Evolutionary conservation across 1,284 basidiomycete species (phyloP), one percentile per base, ranked within the genome.

Genomic region (Rhizoctonia solani): DNA sequence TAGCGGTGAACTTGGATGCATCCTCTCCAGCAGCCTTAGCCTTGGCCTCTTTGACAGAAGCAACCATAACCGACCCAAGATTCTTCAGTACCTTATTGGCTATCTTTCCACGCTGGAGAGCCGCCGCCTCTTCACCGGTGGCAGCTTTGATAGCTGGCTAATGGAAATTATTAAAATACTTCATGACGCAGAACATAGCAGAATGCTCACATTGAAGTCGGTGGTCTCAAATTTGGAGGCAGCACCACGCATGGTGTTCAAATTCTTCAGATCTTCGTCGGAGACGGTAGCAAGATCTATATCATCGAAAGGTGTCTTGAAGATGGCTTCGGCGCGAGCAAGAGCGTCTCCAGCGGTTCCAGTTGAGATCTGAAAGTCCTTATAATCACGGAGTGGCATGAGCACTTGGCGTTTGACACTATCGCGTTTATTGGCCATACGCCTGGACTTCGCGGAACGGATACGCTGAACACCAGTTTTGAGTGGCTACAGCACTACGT

Each of bases 321-420:
- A 68, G 23, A 68, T 46, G 13, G 68, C 68, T 27, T 68, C 46
- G 3, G 68, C 68, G 11, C 59, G 56, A 11, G 50, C 59, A 9
- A 54, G 50, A 16, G 68, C 68, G 23, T 65, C 54, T 2, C 68
- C 68, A 1, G 68, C 68, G 4, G 46, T 41, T 3, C 68, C 68
- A 25, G 27, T 47, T n/a, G 68, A 68, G 30, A 68, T 68, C 42
- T 68, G 68, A 42, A 68, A 65, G 34, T 49, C 59, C 16, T 25
- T 21, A 32, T 68, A 68, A 23, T 63, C 59, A 5, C 34, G 47
- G 19, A 63, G 59, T 27, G 59, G 59, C n/a, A 52, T 41, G 23
- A 34, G 3, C 23, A 19, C 14, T 27, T 58, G 55, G 11, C 55
- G 39, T 25, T 58, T 46, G 11, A 11, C 25, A 16, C 14, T 19